Percentiles rank a stretch among this genome's conserved stretches.
phyloP scores from a whole-genome alignment of 2,329 filamentous ascomycete genomes.

The Salinomyces thailandicus region DNA sequence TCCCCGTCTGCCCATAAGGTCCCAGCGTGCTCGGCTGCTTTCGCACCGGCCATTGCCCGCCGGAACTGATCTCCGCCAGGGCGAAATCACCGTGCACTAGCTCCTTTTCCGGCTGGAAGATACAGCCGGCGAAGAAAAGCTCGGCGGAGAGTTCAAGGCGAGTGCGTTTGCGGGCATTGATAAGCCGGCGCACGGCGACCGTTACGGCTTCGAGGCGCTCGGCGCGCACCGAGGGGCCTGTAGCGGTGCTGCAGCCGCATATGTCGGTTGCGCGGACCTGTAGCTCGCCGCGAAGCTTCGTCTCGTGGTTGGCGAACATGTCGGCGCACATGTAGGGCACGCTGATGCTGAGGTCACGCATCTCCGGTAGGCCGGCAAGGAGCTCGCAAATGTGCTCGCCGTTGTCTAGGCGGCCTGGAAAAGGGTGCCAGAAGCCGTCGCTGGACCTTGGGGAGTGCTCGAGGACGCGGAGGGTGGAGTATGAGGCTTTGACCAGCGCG shows the following conservation, averaged over 20 bases:
- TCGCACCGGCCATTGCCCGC: conserved; percentile 31
- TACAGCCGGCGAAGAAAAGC: conserved; percentile 42
- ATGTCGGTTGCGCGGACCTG: conserved; percentile 41
- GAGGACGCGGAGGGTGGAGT: conserved; percentile 38
- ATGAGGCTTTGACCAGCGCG: conserved; percentile 41
- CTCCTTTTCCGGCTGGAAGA: conserved; percentile 38
- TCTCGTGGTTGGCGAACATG: conserved; percentile 34
- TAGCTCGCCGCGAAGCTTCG: conserved; percentile 37
- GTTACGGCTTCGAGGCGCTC: conserved; percentile 32
- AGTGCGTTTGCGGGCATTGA: conserved; percentile 27
- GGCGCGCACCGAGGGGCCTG: conserved; percentile 23
- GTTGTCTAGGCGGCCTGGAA: conserved; percentile 33
- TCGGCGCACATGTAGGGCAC: conserved; percentile 39
- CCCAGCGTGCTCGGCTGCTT: conserved; percentile 34
- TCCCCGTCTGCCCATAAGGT: conserved; percentile 39
- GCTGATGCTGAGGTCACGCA: conserved; percentile 40
- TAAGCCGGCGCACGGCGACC: conserved; percentile 32
- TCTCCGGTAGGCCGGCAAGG: conserved; percentile 36
- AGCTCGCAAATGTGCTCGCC: conserved; percentile 40
- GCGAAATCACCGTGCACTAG: conserved; percentile 41
- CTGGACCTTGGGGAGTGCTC: conserved; percentile 44
- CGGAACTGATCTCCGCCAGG: conserved; percentile 31
- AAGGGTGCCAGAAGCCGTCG: conserved; percentile 43
- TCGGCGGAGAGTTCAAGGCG: conserved; percentile 35
- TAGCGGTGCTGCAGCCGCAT: conserved; percentile 34